Evolutionary conservation across 352 stramenopile genomes (phyloP), one percentile per base, ranked within the genome.

Genomic region (Phytophthora chlamydospora): DNA sequence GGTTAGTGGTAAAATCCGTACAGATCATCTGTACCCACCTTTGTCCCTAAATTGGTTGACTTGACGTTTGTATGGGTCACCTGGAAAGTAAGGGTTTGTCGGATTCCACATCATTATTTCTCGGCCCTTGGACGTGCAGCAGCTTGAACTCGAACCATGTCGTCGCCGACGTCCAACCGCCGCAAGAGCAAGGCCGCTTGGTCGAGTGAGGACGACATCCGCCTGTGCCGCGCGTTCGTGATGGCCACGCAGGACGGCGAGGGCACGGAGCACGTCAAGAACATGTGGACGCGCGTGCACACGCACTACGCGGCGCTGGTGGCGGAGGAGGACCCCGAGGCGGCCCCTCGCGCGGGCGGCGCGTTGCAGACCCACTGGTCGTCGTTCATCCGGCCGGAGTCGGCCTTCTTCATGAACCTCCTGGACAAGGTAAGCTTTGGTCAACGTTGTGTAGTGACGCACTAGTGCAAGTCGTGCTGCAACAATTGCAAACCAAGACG

Each of bases 331-430:
- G 64, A 70, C 19, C 61, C 66, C 27, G 27, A 0, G 14, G 61
- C 66, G 3, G 49, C 55, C 33, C 61, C 60, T 13, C 66, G 66
- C 32, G 62, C 62, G 38, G 52, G 50, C 1, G 62, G 66, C 16
- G 66, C 66, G 13, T 36, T 74, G 31, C 66, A 74, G 55, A 74
- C 66, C 13, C 66, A 74, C 40, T 74, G 61, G 66, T 68, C 66
- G 17, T 66, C 66, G n/a, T 68, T 67, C 8, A 62, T 74, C 29
- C 66, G 66, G 4, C 66, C 66, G 5, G 66, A 74, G 21, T 32
- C 49, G 21, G 49, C 61, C n/a, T 65, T 74, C 14, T 74, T 71
- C 39, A 67, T 70, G 49, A 54, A 43, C 19, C 39, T 63, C n/a
- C 13, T 74, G 5, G 55, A 57, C 9, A 58, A 62, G 63, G 63